phyloP scores from a whole-genome alignment of 2,329 filamentous ascomycete genomes.

The Incumbomyces delicatus region DNA sequence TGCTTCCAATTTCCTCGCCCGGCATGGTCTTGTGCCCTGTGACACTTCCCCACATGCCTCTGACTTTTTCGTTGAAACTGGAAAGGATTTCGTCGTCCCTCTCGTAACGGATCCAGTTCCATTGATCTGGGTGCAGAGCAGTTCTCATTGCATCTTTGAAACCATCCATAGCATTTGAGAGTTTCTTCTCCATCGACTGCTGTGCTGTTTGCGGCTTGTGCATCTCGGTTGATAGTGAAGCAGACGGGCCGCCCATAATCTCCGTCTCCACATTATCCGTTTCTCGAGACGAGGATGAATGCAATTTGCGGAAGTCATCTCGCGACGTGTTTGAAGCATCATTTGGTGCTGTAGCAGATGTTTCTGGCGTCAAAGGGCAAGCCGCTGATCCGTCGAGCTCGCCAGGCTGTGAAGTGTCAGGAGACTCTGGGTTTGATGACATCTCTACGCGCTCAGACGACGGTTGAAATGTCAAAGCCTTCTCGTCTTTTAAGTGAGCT shows the following conservation, averaged over 20 bases:
- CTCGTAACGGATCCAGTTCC: constrained; percentile 73
- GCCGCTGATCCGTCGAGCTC: background rate
- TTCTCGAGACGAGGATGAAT: background rate
- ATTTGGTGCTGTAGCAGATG: background rate
- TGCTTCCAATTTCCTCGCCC: background rate
- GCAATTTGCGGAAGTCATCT: background rate
- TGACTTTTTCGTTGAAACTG: constrained; percentile 39
- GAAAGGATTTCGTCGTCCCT: constrained; percentile 81
- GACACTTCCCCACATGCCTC: constrained; percentile 16
- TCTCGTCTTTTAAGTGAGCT: background rate
- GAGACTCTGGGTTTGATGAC: background rate
- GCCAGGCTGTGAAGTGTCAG: background rate
- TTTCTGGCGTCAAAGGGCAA: background rate
- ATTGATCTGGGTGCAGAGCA: constrained; percentile 45
- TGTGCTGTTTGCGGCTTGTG: constrained; percentile 60
- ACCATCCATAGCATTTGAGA: constrained; percentile 61
- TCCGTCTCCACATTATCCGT: background rate
- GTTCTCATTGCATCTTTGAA: constrained; percentile 45
- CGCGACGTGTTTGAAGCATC: background rate
- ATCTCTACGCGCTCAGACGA: background rate
- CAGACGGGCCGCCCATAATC: background rate
- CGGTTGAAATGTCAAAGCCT: background rate
- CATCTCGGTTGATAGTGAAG: background rate
- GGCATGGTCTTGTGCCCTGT: background rate
- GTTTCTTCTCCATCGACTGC: constrained; percentile 82